Conservation (phyloP, 495 filamentous ascomycete species). For the Aspergillus baeticus region DNA sequence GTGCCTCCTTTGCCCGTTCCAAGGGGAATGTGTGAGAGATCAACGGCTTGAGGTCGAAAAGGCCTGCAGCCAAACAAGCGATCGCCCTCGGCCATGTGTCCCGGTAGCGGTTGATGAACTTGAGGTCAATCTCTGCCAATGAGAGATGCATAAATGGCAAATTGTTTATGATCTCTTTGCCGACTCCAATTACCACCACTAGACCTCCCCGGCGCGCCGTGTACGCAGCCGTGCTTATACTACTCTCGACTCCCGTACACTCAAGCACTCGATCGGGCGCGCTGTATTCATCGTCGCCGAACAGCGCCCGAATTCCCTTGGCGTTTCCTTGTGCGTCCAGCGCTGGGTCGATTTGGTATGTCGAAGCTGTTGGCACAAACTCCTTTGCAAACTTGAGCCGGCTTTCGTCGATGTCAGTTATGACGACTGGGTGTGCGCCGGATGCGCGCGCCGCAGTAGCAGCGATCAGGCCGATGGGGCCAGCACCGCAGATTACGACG, state of each 20-base stretch:
- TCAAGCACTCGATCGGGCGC: slow-evolving; percentile 59
- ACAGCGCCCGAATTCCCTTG: slow-evolving; percentile 50
- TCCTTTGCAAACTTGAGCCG: slow-evolving; percentile 58
- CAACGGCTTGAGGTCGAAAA: slow-evolving; percentile 59
- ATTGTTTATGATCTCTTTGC: slow-evolving; percentile 58
- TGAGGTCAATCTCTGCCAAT: slow-evolving; percentile 59
- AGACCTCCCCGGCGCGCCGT: slow-evolving; percentile 57
- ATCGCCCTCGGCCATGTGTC: slow-evolving; percentile 64
- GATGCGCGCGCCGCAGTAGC: slow-evolving; percentile 57
- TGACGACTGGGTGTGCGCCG: slow-evolving; percentile 62
- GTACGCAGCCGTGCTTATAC: slow-evolving; percentile 55
- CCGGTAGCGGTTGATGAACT: slow-evolving; percentile 63
- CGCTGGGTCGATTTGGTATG: slow-evolving; percentile 49
- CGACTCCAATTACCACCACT: slow-evolving; percentile 64
- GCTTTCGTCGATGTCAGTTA: slow-evolving; percentile 58
- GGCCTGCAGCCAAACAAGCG: slow-evolving; percentile 38
- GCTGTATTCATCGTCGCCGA: slow-evolving; percentile 45
- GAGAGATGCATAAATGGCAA: slow-evolving; percentile 67
- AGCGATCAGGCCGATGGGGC: slow-evolving; percentile 71
- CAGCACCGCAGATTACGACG: slow-evolving; percentile 73
- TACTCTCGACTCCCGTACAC: slow-evolving; percentile 63
- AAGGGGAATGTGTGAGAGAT: slow-evolving; percentile 69
- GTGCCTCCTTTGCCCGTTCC: slow-evolving; percentile 54
- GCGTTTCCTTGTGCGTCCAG: slow-evolving; percentile 51
- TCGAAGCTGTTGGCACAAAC: slow-evolving; percentile 53